These are phyloP conservation scores for Coprinellus micaceus DNA, from an alignment of 768 basidiomycete species.

Conservation along the genomic window DNA sequence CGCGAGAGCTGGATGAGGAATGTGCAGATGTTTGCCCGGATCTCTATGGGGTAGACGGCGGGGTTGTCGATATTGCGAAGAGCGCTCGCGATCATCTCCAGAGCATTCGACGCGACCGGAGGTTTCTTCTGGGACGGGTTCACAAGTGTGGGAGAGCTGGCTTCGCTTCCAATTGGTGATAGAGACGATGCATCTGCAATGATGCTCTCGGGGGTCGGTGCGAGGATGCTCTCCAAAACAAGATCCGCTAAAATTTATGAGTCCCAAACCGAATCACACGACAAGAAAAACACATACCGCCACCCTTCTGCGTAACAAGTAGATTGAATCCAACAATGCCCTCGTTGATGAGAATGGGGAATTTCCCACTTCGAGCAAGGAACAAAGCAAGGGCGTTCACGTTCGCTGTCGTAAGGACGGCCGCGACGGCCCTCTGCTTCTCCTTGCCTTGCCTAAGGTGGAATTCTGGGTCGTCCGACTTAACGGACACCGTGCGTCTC, in stretches of 20 bases:
- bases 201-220: conserved; percentile 32
- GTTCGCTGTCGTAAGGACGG: conserved; percentile 50
- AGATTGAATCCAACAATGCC: conserved; percentile 80
- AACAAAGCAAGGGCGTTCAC: conserved; percentile 65
- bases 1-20: conserved; percentile 63
- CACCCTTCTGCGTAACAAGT: conserved; percentile 59
- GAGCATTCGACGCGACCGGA: conserved; percentile 48
- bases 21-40: conserved; percentile 73
- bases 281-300: conserved; percentile 47
- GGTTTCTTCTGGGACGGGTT: conserved; percentile 5
- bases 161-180: conserved; percentile 39
- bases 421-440: conserved; percentile 50
- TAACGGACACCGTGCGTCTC: conserved; percentile 27
- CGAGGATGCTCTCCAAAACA: conserved; percentile 58
- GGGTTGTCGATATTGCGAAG: conserved; percentile 57
- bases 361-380: conserved; percentile 71
- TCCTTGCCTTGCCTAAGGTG: conserved; percentile 39
- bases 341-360: conserved; percentile 86
- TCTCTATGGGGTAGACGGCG: conserved; percentile 64
- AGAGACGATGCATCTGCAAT: conserved; percentile 34
- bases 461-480: neutral
- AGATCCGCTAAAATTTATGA: conserved; percentile 43
- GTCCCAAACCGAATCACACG: neutral
- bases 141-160: conserved; percentile 31
- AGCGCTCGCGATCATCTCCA: conserved; percentile 66